Base-by-base conservation (phyloP, 805 yeast species). In the Sporopachydermia quercuum region DNA sequence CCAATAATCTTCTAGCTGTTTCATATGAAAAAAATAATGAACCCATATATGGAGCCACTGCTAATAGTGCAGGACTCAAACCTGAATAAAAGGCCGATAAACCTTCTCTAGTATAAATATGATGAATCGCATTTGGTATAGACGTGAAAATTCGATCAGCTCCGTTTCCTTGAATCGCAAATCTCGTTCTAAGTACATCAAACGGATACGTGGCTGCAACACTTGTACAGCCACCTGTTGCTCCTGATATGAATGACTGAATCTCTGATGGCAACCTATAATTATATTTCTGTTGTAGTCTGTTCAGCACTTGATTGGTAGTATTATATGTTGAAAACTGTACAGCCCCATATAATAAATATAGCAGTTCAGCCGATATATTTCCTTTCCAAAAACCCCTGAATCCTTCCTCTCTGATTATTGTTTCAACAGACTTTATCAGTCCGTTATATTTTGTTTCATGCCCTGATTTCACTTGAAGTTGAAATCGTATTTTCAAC, bases 351-450 rank as follows among this genome's bases (percentile, higher is more conserved):
- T 89, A 91, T 6, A 81, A 47, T 11, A 89, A 62, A 51, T 91
- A 91, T 75, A 91, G 71, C 33, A 76, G 56, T 46, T 85, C 85
- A 0, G 97, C 98, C 0, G 98, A 94, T 0, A 84, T 68, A 53
- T 91, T 91, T 0, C 98, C 98, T 55, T 86, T 87, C 97, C 97
- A 91, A n/a, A 89, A 63, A 0, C 85, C 51, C 5, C 56, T 44
- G 0, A 78, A 35, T 1, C 94, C 94, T 56, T 89, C 97, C 23
- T 72, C 65, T 15, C 55, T 53, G 1, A 68, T 45, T 1, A 85
- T 67, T 1, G 62, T 55, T 11, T 44, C 45, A 37, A 73, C 54
- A 0, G 77, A 63, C 15, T 54, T 41, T 3, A 49, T 19, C 2
- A 64, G 52, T 2, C 71, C 67, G 6, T 48, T 45, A 44, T 65